These are phyloP conservation scores for Pythium phragmitis DNA, from an alignment of 352 stramenopile genomes.

Conservation along the genomic window DNA sequence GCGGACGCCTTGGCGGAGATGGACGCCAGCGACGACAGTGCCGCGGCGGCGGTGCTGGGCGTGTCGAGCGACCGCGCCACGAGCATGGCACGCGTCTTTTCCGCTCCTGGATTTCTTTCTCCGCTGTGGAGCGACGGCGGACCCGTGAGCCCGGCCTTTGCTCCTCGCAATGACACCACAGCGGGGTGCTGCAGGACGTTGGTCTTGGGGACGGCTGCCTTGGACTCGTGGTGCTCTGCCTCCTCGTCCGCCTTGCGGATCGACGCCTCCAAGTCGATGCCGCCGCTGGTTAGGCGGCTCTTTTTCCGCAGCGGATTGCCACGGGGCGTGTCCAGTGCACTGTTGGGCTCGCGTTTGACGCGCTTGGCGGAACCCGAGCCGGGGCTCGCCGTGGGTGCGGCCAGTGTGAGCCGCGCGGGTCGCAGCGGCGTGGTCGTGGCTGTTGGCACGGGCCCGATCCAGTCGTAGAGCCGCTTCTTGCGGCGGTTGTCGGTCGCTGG, in stretches of 20 bases:
- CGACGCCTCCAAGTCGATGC: constrained; percentile 23
- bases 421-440: constrained; percentile 29
- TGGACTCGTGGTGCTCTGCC: not conserved
- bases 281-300: constrained; percentile 13
- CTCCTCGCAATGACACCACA: constrained; percentile 14
- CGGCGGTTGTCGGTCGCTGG: constrained; percentile 30
- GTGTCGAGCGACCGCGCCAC: constrained; percentile 16
- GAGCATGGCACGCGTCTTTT: constrained; percentile 19
- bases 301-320: constrained; percentile 19
- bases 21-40: constrained; percentile 12
- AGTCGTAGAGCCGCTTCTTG: constrained; percentile 35
- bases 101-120: not conserved
- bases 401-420: constrained; percentile 6
- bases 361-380: constrained; percentile 24
- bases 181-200: constrained; percentile 23
- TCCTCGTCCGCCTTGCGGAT: constrained; percentile 26
- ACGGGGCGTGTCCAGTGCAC: constrained; percentile 10
- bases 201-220: not conserved
- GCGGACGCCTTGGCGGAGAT: constrained; percentile 16
- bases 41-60: not conserved
- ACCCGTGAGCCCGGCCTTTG: not conserved
- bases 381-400: constrained; percentile 22
- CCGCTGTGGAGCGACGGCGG: not conserved
- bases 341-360: constrained; percentile 19
- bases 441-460: constrained; percentile 29